phyloP scores from a whole-genome alignment of 805 yeast genomes.

The Cyberlindnera bimundalis region DNA sequence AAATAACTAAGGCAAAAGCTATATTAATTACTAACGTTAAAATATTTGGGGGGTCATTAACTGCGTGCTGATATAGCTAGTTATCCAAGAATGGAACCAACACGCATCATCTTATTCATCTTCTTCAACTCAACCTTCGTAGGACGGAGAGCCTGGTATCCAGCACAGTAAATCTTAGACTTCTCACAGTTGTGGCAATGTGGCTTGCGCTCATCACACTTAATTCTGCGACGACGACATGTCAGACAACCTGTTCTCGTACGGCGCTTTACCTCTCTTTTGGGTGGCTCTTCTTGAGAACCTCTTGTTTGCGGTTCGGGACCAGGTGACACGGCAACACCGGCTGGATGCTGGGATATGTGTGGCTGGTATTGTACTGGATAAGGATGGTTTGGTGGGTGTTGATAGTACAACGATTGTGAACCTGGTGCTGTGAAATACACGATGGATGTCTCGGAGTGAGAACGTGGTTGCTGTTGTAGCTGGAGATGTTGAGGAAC shows the following conservation, averaged over 20 bases:
- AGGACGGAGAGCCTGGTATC: conserved; percentile 17
- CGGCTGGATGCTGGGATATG: background rate
- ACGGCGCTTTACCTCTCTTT: conserved; percentile 18
- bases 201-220: conserved; percentile 28
- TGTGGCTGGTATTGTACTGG: background rate
- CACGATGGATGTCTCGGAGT: background rate
- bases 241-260: conserved; percentile 26
- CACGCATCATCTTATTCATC: conserved; percentile 11
- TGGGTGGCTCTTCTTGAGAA: conserved; percentile 2
- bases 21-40: too few species aligned
- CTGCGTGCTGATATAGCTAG: background rate
- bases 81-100: conserved; percentile 8
- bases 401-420: background rate
- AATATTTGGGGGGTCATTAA: too few species aligned
- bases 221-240: conserved; percentile 26
- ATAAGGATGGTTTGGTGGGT: background rate
- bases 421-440: background rate
- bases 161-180: conserved; percentile 20
- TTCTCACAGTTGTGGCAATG: conserved; percentile 22
- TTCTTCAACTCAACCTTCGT: conserved; percentile 19
- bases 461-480: background rate
- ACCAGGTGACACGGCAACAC: background rate
- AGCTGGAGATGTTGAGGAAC: background rate
- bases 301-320: background rate
- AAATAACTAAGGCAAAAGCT: too few species aligned